Conservation (phyloP, 192 early-diverging fungal genomes). For the Coemansia sp. region DNA sequence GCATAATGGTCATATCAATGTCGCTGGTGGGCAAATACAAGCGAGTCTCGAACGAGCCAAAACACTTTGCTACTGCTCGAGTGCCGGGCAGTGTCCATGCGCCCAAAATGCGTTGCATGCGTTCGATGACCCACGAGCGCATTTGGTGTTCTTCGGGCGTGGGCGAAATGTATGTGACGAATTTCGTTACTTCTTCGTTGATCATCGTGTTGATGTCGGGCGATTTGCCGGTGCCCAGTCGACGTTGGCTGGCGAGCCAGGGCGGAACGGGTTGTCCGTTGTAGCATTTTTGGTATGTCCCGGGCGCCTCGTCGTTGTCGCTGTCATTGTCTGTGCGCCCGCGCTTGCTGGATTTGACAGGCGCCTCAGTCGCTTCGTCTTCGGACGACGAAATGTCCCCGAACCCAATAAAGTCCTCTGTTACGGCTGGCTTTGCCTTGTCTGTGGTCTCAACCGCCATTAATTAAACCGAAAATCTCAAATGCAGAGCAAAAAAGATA, state of each 20-base stretch:
- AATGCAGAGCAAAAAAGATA: neutral
- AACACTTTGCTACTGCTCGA: conserved; percentile 52
- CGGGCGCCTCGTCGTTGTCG: neutral
- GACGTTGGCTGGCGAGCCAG: conserved; percentile 32
- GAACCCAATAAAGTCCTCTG: conserved; percentile 34
- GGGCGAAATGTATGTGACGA: conserved; percentile 79
- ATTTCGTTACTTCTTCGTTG: conserved; percentile 70
- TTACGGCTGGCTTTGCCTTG: neutral
- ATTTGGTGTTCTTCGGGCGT: conserved; percentile 76
- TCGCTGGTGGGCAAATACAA: conserved; percentile 88
- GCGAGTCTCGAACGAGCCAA: conserved; percentile 87
- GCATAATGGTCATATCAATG: conserved; percentile 58
- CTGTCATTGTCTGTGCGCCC: conserved; percentile 9
- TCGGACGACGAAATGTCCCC: conserved; percentile 14
- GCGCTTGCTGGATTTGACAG: neutral
- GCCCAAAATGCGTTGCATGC: conserved; percentile 55
- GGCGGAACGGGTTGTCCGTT: conserved; percentile 46
- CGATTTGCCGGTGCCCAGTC: conserved; percentile 37
- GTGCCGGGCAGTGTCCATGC: conserved; percentile 38
- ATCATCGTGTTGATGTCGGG: conserved; percentile 50
- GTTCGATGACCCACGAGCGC: conserved; percentile 67
- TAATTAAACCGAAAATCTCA: neutral
- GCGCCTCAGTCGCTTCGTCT: neutral
- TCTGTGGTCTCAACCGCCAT: neutral
- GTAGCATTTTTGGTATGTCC: conserved; percentile 36